Base-by-base conservation (phyloP, 331 rosid genomes). In the Rhamnella rubrinervis region DNA sequence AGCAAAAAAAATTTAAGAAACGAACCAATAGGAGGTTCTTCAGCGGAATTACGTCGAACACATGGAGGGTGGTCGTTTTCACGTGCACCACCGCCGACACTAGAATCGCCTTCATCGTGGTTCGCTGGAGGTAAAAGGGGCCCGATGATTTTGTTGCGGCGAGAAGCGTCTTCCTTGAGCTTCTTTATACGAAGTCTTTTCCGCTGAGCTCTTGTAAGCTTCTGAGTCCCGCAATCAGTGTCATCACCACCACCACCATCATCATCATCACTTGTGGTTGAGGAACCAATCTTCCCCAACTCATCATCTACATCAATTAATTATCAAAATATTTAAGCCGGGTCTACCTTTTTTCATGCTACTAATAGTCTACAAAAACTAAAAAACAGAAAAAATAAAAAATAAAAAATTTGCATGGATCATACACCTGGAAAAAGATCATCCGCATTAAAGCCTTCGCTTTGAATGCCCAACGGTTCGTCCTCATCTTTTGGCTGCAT, bases 11-110 rank as follows among this genome's bases (percentile, higher is more conserved):
- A 31, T 31, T 21, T 20, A 55, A 61, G 15, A 17, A 2, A 7
- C 47, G n/a, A 77, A 83, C 80, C 28, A 56, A 75, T 35, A 62
- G 7, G 66, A 80, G 65, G 28, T 57, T 79, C 63, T 64, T 72
- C 70, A 67, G 83, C 70, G 55, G 88, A 89, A 83, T 85, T 88
- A 41, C 77, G 76, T 85, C 97, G 93, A 85, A 85, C 96, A 86
- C 58, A 28, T 84, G 73, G 85, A 35, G 79, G 8, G 3, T 18
- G 8, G 3, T 18, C 74, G 50, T 8, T 26, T 9, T 49, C 63
- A 40, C 13, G 66, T 6, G 15, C 58, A 11, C 52, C 49, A 2
- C 19, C 63, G 1, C n/a, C 46, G n/a, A 40, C 8, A 7, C 8
- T 40, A 40, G 46, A 40, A 40, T 55, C 10, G 17, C 39, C 55